Conservation (phyloP, 2,329 filamentous ascomycete genomes). For the Clarireedia hainanense region DNA sequence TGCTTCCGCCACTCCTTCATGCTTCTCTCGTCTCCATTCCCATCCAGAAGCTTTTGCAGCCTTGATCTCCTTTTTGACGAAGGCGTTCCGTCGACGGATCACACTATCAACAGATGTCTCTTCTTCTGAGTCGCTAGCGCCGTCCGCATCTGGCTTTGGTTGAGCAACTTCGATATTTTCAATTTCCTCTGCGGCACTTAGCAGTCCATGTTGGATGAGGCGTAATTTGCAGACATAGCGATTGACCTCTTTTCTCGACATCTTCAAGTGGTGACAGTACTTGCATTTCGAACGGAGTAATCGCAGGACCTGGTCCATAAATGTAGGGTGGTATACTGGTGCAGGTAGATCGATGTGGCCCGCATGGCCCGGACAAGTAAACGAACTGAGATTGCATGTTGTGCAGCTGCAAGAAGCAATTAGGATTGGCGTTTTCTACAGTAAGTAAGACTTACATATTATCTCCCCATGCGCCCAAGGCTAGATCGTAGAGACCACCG, state of each 20-base stretch:
- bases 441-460: conserved; percentile 54
- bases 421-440: background rate
- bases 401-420: conserved; percentile 55
- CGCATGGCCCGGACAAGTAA: conserved; percentile 82
- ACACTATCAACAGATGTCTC: conserved; percentile 37
- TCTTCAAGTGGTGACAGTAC: conserved; percentile 82
- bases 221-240: conserved; percentile 77
- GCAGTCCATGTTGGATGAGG: conserved; percentile 74
- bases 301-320: conserved; percentile 84
- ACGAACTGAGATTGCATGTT: conserved; percentile 79
- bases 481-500: conserved; percentile 86
- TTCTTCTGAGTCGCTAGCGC: conserved; percentile 23
- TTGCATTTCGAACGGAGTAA: conserved; percentile 81
- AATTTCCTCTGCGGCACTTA: conserved; percentile 56
- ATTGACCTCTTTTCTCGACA: conserved; percentile 70
- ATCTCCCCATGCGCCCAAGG: conserved; percentile 83
- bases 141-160: conserved; percentile 17
- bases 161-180: conserved; percentile 27
- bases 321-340: conserved; percentile 92
- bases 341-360: conserved; percentile 94
- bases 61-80: conserved; percentile 66
- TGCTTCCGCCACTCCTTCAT: conserved; percentile 73
- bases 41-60: conserved; percentile 39
- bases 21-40: conserved; percentile 50
- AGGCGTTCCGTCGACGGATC: conserved; percentile 52